Base-by-base conservation (phyloP, 2,329 filamentous ascomycete genomes). In the Fusarium sp. region DNA sequence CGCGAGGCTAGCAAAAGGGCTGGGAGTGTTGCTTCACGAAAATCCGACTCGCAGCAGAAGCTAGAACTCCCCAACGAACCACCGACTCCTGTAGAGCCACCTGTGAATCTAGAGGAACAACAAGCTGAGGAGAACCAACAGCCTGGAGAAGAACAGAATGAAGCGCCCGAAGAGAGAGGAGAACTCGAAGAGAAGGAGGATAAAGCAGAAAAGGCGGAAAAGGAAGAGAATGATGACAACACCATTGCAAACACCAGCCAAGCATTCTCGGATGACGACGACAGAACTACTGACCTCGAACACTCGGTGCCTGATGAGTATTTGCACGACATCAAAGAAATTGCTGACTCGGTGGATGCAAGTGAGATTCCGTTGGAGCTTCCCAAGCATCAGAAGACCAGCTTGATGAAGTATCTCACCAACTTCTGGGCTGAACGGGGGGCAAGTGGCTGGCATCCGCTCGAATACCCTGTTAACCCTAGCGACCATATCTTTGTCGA, bases 391-490 rank as follows among this genome's bases (percentile, higher is more conserved):
- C 92, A 97, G 73, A 95, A 94, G 75, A 93, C 88, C 54, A 97
- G 93, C 41, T 81, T 98, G 65, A 90, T 99, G 86, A 97, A 96
- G 73, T 93, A 97, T 80, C 83, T 99, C 41, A 95, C 93, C 13
- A 97, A 94, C 71, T 99, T 99, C 76, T 99, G 95, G 95, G 96
- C 95, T 3, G 96, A 99, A 77, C 88, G 95, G 49, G 98, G 95
- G 43, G 92, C 96, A 24, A 97, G 93, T 75, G 93, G 94, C 34
- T 99, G 95, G 95, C 85, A 90, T 6, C 87, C 90, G 22, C 84
- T 99, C 19, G 95, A 99, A 51, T 99, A 99, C 71, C 96, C 96
- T 4, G 85, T 98, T 62, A 91, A 87, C 65, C 82, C 90, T 41
- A 91, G 89, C 13, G 95, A 99, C 74, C 95, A 99, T 75, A 93